These are phyloP conservation scores for Ambrosia artemisiifolia DNA, from an alignment of 129 eudicot species.

Conservation along the genomic window DNA sequence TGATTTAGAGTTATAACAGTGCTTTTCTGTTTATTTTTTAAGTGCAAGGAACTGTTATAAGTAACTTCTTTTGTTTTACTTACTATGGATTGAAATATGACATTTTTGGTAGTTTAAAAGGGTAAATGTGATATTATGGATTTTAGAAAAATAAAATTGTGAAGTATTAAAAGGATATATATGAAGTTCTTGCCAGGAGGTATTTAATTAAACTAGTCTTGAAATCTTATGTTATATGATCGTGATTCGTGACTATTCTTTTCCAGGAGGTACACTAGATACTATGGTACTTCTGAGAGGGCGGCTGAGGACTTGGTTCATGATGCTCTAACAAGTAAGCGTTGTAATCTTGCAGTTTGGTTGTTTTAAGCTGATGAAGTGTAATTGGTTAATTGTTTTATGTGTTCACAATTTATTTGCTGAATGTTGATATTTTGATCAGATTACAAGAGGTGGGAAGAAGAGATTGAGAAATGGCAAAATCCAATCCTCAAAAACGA, in stretches of 20 bases:
- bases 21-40: not conserved
- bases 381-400: not conserved
- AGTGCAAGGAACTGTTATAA: not conserved
- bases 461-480: constrained; percentile 96
- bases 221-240: not conserved
- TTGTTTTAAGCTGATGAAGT: not conserved
- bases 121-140: not conserved
- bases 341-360: not conserved
- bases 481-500: constrained; percentile 79
- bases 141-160: not conserved
- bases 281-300: constrained; percentile 80
- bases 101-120: not conserved
- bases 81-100: not conserved
- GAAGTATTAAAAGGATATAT: not conserved
- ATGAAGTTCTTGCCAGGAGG: too few species aligned
- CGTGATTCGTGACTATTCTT: not conserved
- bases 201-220: not conserved
- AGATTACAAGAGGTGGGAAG: constrained; percentile 97
- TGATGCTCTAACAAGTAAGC: constrained; percentile 80
- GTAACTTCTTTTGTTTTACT: too few species aligned
- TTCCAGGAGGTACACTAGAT: constrained; percentile 85
- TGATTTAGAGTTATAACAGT: too few species aligned
- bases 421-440: constrained; percentile 5
- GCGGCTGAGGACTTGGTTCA: constrained; percentile 89
- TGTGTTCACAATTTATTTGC: not conserved